Base-by-base conservation (phyloP, 768 basidiomycete species). In the Pleurotus cornucopiae region DNA sequence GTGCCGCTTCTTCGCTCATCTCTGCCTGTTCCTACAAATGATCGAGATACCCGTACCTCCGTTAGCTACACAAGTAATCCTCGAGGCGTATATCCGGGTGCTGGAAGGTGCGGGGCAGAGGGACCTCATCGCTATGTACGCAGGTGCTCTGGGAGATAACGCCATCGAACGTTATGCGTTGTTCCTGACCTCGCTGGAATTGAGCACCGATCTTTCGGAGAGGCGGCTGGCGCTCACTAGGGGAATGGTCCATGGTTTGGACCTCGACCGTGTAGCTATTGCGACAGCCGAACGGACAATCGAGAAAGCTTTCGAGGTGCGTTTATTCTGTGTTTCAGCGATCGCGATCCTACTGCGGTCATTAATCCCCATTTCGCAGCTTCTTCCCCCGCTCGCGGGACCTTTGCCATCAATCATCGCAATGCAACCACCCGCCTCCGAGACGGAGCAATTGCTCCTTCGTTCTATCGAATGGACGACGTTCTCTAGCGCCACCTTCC, bases 401-500 rank as follows among this genome's bases (percentile, higher is more conserved):
- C 75, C 80, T 0, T 71, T 89, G 21, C 86, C 88, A 0, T 82
- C 81, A 0, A 73, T 85, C n/a, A 78, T 84, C 46, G 71, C 75
- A 2, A 62, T 81, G 41, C 86, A 85, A 60, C 74, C 76, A 7
- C 75, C 79, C 0, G 76, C 87, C 0, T 80, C 76, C 1, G 82
- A 84, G 13, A 69, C 71, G 0, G 89, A 93, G 64, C 64, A 71
- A 58, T 67, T 89, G 47, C 75, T 98, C 6, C 77, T 96, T 26
- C 83, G 94, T 16, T 90, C 91, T 0, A 86, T 98, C 48, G 95
- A 98, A 64, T 99, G 96, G 96, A 89, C 95, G 51, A 88, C 84
- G 0, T 89, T 90, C 66, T 75, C 79, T 61, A 81, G 84, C 30
- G 72, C 78, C 4, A 98, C 95, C 1, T 85, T 87, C 59, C 72